Evolutionary conservation across 2,329 filamentous ascomycete species (phyloP).

Genomic region (Aspergillus sp.): DNA sequence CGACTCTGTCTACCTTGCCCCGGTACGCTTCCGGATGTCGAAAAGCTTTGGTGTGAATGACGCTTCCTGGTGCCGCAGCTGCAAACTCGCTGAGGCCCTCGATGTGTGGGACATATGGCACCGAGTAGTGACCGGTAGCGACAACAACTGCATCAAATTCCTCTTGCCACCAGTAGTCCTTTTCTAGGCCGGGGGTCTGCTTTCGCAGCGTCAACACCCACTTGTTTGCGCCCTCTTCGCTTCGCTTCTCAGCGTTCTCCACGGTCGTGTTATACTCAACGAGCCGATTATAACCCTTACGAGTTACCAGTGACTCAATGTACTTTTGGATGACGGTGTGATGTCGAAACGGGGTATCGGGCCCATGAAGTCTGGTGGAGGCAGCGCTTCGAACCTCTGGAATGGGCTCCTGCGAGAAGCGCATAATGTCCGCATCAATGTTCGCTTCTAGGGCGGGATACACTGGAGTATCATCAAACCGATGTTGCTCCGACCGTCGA

Average conservation of each 20-base stretch:
- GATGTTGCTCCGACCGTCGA: constrained; percentile 45
- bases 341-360: constrained; percentile 43
- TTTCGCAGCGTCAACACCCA: background rate
- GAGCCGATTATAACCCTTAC: background rate
- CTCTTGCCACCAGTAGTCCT: constrained; percentile 42
- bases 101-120: constrained; percentile 46
- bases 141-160: constrained; percentile 49
- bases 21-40: constrained; percentile 44
- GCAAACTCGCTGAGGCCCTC: constrained; percentile 35
- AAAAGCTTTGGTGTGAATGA: constrained; percentile 50
- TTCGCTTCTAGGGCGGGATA: constrained; percentile 67
- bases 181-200: background rate
- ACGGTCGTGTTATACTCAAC: constrained; percentile 7
- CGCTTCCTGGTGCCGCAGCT: constrained; percentile 34
- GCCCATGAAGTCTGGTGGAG: constrained; percentile 53
- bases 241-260: background rate
- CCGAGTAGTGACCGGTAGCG: constrained; percentile 48
- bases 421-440: constrained; percentile 60
- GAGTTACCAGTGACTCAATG: background rate
- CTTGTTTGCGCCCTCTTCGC: background rate
- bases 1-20: constrained; percentile 31
- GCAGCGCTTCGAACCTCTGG: constrained; percentile 43
- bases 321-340: background rate
- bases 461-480: constrained; percentile 59
- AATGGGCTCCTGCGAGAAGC: constrained; percentile 59